phyloP scores from a whole-genome alignment of 2,329 filamentous ascomycete genomes.

The Biscogniauxia marginata region DNA sequence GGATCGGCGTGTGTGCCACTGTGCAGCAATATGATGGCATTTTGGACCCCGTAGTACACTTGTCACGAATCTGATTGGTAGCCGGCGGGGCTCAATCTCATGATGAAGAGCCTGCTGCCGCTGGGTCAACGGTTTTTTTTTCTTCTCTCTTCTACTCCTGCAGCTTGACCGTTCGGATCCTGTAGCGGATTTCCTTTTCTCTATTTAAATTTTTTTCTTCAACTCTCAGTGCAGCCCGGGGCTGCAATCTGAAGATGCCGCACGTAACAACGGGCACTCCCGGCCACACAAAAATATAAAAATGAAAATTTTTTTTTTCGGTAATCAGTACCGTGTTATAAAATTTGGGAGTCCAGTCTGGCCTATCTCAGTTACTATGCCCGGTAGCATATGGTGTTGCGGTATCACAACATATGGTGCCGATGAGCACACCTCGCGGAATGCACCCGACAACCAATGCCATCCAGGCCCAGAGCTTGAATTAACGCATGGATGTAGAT shows the following conservation, averaged over 20 bases:
- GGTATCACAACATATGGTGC: neutral
- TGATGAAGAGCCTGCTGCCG: constrained; percentile 3
- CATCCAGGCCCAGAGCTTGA: neutral
- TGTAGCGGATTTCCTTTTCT: constrained; percentile 16
- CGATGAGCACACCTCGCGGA: neutral
- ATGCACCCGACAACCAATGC: neutral
- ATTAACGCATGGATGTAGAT: neutral
- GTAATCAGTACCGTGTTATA: neutral
- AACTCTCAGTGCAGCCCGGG: constrained; percentile 20
- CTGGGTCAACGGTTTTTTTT: constrained; percentile 18
- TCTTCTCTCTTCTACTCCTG: constrained; percentile 10
- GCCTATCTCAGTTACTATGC: neutral
- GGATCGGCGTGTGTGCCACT: constrained; percentile 18
- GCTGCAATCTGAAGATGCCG: constrained; percentile 23
- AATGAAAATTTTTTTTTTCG: constrained; percentile 6
- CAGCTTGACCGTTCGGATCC: constrained; percentile 17
- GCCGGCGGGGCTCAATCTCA: constrained; percentile 1
- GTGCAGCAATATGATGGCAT: neutral
- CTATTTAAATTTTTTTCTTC: constrained; percentile 1
- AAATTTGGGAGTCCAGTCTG: neutral
- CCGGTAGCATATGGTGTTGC: neutral
- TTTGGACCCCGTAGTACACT: constrained; percentile 10
- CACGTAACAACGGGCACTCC: constrained; percentile 20
- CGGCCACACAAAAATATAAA: too few species aligned
- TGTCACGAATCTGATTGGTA: constrained; percentile 5